Conservation (phyloP, 225 moss, liverwort and hornwort genomes). For the Neckera pumila region DNA sequence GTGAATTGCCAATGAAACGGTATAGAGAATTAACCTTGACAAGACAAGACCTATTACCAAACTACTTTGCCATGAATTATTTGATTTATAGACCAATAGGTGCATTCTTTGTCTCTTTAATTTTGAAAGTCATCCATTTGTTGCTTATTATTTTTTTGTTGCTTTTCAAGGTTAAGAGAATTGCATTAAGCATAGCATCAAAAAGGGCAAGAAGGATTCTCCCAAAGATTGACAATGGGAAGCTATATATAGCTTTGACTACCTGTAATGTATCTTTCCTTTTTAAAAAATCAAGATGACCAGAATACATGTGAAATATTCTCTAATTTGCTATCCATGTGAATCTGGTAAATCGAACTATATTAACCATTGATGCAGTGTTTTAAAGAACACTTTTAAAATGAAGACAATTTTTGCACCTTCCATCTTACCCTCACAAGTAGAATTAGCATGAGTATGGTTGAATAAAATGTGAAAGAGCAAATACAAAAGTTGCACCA, state of each 20-base stretch:
- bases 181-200: background rate
- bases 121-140: background rate
- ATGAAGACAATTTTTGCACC: background rate
- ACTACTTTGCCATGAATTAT: background rate
- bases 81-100: background rate
- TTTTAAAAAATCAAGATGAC: background rate
- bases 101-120: background rate
- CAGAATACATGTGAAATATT: background rate
- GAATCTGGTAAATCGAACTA: accelerated
- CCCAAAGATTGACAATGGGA: accelerated
- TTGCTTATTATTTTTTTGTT: too few relatives aligned
- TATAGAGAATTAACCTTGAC: background rate
- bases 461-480: too few relatives aligned
- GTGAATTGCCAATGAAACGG: background rate
- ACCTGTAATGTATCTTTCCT: background rate
- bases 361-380: background rate
- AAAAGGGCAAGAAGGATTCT: background rate
- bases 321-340: background rate
- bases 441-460: too few relatives aligned
- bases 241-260: background rate
- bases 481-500: too few relatives aligned
- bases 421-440: too few relatives aligned
- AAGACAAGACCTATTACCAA: too few relatives aligned
- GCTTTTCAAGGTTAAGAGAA: background rate
- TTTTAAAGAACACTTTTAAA: background rate